phyloP scores from a whole-genome alignment of 2,329 filamentous ascomycete genomes.

The Iodosphaeria phyllophila region DNA sequence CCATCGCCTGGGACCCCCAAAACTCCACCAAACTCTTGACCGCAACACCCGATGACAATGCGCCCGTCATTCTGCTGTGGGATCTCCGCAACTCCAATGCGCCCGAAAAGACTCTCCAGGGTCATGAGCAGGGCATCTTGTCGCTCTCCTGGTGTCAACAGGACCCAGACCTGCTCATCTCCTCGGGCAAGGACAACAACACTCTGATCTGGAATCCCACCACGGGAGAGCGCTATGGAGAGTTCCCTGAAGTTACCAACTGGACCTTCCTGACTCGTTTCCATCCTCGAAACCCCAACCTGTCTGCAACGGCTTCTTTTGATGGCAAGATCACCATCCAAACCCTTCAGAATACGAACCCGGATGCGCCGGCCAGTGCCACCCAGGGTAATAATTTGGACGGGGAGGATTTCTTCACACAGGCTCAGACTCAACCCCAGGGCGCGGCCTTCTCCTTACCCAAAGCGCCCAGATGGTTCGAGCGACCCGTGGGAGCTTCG shows the following conservation, averaged over 20 bases:
- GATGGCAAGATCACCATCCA: slow-evolving; percentile 92
- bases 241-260: slow-evolving; percentile 95
- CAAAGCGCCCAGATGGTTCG: slow-evolving; percentile 79
- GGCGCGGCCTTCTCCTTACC: slow-evolving; percentile 72
- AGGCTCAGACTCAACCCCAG: slow-evolving; percentile 81
- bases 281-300: slow-evolving; percentile 79
- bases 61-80: slow-evolving; percentile 81
- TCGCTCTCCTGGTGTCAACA: slow-evolving; percentile 92
- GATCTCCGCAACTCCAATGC: slow-evolving; percentile 92
- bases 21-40: slow-evolving; percentile 90
- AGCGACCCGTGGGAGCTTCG: slow-evolving; percentile 66
- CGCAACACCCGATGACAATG: slow-evolving; percentile 73
- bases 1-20: slow-evolving; percentile 93
- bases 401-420: slow-evolving; percentile 91
- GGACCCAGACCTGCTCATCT: slow-evolving; percentile 74
- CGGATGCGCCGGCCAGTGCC: slow-evolving; percentile 46
- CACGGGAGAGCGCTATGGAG: slow-evolving; percentile 70
- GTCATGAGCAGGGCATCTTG: slow-evolving; percentile 86
- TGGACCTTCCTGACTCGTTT: slow-evolving; percentile 96
- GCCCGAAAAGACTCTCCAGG: slow-evolving; percentile 70
- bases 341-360: slow-evolving; percentile 85
- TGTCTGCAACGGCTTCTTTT: slow-evolving; percentile 90
- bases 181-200: slow-evolving; percentile 90
- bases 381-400: slow-evolving; percentile 57
- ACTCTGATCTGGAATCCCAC: slow-evolving; percentile 94